Evolutionary conservation across 1,139 yeast species (phyloP).

Genomic region (Geotrichum phurueaensis): DNA sequence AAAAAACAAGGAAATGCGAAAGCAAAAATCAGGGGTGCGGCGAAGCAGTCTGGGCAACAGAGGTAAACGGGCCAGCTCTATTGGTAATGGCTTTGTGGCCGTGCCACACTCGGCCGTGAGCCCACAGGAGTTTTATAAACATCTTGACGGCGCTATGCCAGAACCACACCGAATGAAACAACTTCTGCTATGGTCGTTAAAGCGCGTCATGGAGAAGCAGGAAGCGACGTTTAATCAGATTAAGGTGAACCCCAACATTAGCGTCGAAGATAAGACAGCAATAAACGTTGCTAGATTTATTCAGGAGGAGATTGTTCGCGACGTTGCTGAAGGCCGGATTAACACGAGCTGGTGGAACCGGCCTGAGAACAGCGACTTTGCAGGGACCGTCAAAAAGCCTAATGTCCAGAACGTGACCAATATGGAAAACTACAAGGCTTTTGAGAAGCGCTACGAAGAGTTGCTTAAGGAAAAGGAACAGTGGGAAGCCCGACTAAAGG

Average conservation of each 20-base stretch:
- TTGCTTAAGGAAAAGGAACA: conserved; percentile 45
- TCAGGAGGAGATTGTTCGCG: conserved; percentile 57
- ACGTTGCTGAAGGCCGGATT: conserved; percentile 52
- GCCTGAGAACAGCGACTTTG: conserved; percentile 25
- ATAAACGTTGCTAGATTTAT: conserved; percentile 49
- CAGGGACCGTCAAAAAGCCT: conserved; percentile 38
- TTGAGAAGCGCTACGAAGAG: conserved; percentile 42
- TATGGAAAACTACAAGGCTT: conserved; percentile 42
- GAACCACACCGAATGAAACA: conserved; percentile 73
- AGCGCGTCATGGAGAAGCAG: conserved; percentile 41
- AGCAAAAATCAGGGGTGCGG: conserved; percentile 20
- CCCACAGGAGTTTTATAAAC: conserved; percentile 53
- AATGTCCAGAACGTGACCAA: conserved; percentile 56
- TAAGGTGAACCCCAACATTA: conserved; percentile 24
- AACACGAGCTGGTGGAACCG: conserved; percentile 63
- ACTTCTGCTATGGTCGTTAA: conserved; percentile 62
- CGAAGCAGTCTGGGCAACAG: conserved; percentile 39
- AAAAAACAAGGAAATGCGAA: conserved; percentile 36
- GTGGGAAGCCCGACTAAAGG: conserved; percentile 40
- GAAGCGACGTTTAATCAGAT: conserved; percentile 32
- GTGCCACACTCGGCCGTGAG: conserved; percentile 63
- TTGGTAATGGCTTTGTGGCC: conserved; percentile 66
- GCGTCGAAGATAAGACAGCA: conserved; percentile 29
- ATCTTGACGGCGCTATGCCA: conserved; percentile 55
- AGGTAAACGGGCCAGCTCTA: conserved; percentile 68